Evolutionary conservation across 1,284 basidiomycete genomes (phyloP).

Genomic region (Mycosarcoma mackinlayi): DNA sequence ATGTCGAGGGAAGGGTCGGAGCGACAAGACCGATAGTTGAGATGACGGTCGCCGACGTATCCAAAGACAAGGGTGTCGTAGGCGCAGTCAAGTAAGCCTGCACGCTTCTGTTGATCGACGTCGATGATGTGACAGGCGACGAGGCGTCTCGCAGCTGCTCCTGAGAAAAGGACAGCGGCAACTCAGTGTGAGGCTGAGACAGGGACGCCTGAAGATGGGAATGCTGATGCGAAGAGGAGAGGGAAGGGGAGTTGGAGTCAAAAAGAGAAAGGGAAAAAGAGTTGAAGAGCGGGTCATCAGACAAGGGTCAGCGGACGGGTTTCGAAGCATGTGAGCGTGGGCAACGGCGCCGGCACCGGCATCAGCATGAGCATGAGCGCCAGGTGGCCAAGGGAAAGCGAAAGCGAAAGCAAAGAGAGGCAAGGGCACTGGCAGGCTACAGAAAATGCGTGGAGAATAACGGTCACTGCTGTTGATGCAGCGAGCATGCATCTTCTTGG

Average conservation of each 20-base stretch:
- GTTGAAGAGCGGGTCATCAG: not conserved
- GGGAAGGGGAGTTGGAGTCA: not conserved
- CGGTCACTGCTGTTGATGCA: constrained; percentile 1
- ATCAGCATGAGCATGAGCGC: not conserved
- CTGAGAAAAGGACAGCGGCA: constrained; percentile 2
- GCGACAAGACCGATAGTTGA: not conserved
- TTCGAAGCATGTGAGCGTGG: not conserved
- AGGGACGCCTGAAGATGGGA: not conserved
- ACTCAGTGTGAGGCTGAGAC: constrained; percentile 6
- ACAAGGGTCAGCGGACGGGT: constrained; percentile 1
- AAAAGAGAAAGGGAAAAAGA: not conserved
- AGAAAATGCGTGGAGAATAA: not conserved
- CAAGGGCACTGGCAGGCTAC: too few relatives aligned
- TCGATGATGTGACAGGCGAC: not conserved
- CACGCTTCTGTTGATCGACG: not conserved
- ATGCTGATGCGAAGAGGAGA: not conserved
- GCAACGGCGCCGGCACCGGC: not conserved
- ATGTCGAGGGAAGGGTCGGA: constrained; percentile 12
- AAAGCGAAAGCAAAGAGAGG: too few relatives aligned
- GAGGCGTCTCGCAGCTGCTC: not conserved
- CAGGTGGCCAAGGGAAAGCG: not conserved
- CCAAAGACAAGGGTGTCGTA: constrained; percentile 20
- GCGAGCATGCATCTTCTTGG: not conserved
- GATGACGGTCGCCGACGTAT: constrained; percentile 7
- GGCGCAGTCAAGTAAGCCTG: constrained; percentile 18